Conservation (phyloP, 257 asterid genomes). For the Haberlea rhodopensis region DNA sequence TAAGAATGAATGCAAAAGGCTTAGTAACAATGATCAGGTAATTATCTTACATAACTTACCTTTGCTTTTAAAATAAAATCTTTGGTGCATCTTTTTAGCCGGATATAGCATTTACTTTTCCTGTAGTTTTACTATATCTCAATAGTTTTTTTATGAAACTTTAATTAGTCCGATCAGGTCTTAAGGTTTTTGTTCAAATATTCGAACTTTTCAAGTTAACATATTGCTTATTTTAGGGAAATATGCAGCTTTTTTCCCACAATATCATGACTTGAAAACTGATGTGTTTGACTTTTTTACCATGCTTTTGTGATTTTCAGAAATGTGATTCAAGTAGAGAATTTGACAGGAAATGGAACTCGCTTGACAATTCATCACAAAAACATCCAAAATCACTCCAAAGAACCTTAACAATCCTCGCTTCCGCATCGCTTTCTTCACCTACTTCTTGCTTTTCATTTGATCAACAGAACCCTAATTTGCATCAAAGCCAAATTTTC, state of each 20-base stretch:
- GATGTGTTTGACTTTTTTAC: conserved; percentile 19
- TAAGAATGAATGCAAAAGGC: conserved; percentile 50
- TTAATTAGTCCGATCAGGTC: no score
- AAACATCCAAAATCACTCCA: conserved; percentile 34
- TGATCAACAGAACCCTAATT: conserved; percentile 40
- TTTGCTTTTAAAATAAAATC: not conserved
- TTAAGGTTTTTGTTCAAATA: not conserved
- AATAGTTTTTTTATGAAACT: not conserved
- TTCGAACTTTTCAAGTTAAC: not conserved
- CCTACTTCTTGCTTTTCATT: conserved; percentile 43
- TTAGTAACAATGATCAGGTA: conserved; percentile 46
- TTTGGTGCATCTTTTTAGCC: not conserved
- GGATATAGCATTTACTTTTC: not conserved
- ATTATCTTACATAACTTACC: conserved; percentile 23
- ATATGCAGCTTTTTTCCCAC: not conserved
- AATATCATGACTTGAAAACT: not conserved
- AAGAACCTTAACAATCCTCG: conserved; percentile 43
- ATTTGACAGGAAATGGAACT: conserved; percentile 56
- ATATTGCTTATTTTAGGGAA: not conserved
- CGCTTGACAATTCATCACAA: conserved; percentile 52
- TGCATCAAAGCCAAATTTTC: conserved; percentile 13
- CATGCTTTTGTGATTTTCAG: conserved; percentile 31
- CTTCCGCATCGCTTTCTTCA: conserved; percentile 52
- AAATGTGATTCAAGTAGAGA: conserved; percentile 35
- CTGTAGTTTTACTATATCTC: not conserved